Evolutionary conservation across 2,329 filamentous ascomycete genomes (phyloP), one percentile per base, ranked within the genome.

Genomic region (Pseudocercospora eumusae): DNA sequence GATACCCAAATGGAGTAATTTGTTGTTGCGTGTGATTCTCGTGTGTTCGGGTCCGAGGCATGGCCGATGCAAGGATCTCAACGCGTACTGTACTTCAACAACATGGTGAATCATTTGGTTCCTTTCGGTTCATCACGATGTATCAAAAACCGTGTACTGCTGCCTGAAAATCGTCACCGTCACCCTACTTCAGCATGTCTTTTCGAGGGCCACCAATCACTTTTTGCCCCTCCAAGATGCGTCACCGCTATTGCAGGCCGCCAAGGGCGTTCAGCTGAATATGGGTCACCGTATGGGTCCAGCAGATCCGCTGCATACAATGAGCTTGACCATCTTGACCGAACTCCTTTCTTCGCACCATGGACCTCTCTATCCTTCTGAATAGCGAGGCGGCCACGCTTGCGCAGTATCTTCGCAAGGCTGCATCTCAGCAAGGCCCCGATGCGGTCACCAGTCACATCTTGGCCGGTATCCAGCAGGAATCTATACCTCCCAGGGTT

Each of bases 401-500:
- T 21, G 63, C 65, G 10, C 45, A 54, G 11, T 63, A 65, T 45
- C 52, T 67, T 25, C 45, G 40, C 45, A 23, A 20, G 13, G 52
- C 20, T 33, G 56, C 50, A 25, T 20, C 52, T 7, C 44, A 57
- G 11, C 33, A 23, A n/a, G 55, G 58, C 28, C 36, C 45, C 18
- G 23, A 42, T 3, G 20, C 28, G n/a, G 33, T 68, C 33, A 64
- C 68, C 7, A 54, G 62, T n/a, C 47, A 65, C 7, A 65, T 70
- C 6, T 25, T 70, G 18, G 21, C 58, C 11, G 50, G 62, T 21
- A 56, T 68, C 20, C 47, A 61, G 15, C 25, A 18, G 11, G 63
- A 66, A 45, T 52, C 63, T 5, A 56, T 69, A 11, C 66, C 67
- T 11, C 66, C 68, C 6, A 57, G 66, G 18, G 53, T 70, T 4